Percentiles rank a stretch among this genome's conserved stretches.
These are phyloP conservation scores for Asclepias syriaca DNA, from an alignment of 257 asterid genomes.

Conservation along the genomic window DNA sequence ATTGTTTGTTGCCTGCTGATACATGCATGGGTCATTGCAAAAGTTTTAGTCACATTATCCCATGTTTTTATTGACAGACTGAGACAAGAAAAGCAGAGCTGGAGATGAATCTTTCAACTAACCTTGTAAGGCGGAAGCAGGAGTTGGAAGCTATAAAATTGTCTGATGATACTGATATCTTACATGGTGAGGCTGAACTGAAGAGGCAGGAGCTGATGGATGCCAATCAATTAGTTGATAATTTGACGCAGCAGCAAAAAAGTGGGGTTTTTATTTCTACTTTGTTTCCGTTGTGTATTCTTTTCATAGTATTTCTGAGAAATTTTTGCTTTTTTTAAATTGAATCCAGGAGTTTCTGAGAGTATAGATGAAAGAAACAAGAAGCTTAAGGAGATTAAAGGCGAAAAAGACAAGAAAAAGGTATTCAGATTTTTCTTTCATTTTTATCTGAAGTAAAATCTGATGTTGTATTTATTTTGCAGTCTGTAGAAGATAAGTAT, in stretches of 20 bases:
- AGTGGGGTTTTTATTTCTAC: slow-evolving; percentile 37
- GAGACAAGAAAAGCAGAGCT: slow-evolving; percentile 94
- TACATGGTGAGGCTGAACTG: slow-evolving; percentile 72
- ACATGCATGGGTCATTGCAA: background rate
- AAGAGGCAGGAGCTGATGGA: slow-evolving; percentile 76
- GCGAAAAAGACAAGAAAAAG: slow-evolving; percentile 66
- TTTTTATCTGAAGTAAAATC: slow-evolving; percentile 17
- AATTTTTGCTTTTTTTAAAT: background rate
- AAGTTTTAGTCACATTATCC: slow-evolving; percentile 3
- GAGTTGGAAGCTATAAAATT: slow-evolving; percentile 79
- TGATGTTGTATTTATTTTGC: slow-evolving; percentile 28
- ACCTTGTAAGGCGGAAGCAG: slow-evolving; percentile 89
- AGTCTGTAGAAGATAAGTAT: slow-evolving; percentile 71
- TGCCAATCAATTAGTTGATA: slow-evolving; percentile 51
- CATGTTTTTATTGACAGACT: slow-evolving; percentile 44
- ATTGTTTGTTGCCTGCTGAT: background rate
- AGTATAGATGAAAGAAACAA: slow-evolving; percentile 49
- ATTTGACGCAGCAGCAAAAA: slow-evolving; percentile 60
- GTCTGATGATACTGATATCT: slow-evolving; percentile 60
- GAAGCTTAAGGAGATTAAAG: slow-evolving; percentile 64
- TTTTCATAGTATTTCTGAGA: slow-evolving; percentile 11
- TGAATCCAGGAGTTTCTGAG: slow-evolving; percentile 55
- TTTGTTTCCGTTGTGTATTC: slow-evolving; percentile 10
- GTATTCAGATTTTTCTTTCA: slow-evolving; percentile 33
- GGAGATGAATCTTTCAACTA: slow-evolving; percentile 93